A percentile compares a stretch with the other conserved stretches of the same genome.
phyloP scores from a whole-genome alignment of 768 basidiomycete genomes.

The Pisolithus microcarpus region DNA sequence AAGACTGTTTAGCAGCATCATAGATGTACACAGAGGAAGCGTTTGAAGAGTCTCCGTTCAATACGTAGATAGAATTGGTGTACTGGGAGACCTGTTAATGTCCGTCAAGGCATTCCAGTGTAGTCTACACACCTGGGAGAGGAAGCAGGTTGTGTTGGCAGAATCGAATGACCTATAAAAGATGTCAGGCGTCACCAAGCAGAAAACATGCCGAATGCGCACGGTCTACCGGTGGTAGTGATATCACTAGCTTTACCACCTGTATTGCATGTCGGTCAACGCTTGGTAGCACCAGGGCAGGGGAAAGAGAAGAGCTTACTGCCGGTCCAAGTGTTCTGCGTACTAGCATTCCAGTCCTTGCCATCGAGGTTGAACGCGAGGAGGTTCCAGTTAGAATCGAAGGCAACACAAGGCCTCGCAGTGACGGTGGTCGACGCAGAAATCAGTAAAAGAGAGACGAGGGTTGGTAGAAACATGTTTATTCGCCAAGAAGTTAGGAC shows the following conservation, averaged over 20 bases:
- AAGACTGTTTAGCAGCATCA: constrained; percentile 61
- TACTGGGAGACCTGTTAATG: constrained; percentile 40
- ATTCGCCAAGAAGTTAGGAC: constrained; percentile 1
- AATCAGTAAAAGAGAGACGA: constrained; percentile 50
- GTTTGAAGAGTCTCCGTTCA: constrained; percentile 68
- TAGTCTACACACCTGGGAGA: constrained; percentile 46
- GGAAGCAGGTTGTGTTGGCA: constrained; percentile 59
- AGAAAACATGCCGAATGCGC: constrained; percentile 23
- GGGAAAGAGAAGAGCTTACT: constrained; percentile 24
- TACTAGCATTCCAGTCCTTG: constrained; percentile 78
- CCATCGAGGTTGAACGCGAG: constrained; percentile 79
- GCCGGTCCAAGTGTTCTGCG: constrained; percentile 61
- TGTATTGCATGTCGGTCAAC: constrained; percentile 8
- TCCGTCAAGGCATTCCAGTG: too few species aligned
- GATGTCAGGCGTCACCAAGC: constrained; percentile 1
- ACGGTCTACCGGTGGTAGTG: constrained; percentile 74
- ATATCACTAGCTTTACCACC: constrained; percentile 50
- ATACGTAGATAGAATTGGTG: constrained; percentile 78
- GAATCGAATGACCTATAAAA: constrained; percentile 56
- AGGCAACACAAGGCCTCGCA: constrained; percentile 61
- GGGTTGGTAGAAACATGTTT: constrained; percentile 34
- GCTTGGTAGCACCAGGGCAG: neutral
- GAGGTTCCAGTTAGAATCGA: constrained; percentile 77
- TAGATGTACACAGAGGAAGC: constrained; percentile 74
- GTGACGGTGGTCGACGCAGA: constrained; percentile 28